phyloP scores from a whole-genome alignment of 345 rosid species.

The Bruguiera parviflora region DNA sequence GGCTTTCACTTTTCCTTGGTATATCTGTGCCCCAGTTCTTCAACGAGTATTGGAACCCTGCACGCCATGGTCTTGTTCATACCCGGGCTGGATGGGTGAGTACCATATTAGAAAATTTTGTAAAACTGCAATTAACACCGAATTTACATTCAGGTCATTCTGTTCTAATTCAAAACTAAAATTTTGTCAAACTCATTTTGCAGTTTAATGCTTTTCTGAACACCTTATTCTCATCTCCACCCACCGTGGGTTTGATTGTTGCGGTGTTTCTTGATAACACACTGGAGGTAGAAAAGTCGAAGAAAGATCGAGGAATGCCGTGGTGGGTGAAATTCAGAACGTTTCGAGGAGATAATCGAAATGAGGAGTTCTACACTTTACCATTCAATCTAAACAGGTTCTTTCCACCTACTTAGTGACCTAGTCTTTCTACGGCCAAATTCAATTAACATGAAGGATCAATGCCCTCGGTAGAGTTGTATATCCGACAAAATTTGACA shows the following conservation, averaged over 20 bases:
- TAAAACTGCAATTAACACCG: too few species aligned
- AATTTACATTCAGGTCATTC: too few species aligned
- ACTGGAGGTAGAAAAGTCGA: conserved; percentile 26
- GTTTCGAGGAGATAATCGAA: conserved; percentile 30
- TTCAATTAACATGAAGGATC: neutral
- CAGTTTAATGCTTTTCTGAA: conserved; percentile 35
- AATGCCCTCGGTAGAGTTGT: neutral
- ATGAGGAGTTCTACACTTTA: conserved; percentile 35
- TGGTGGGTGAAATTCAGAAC: conserved; percentile 33
- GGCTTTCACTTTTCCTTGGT: conserved; percentile 34
- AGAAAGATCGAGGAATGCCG: conserved; percentile 29
- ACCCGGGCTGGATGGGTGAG: conserved; percentile 34
- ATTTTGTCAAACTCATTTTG: neutral
- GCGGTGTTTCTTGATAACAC: conserved; percentile 33
- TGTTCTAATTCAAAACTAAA: neutral
- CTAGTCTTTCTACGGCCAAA: conserved; percentile 3
- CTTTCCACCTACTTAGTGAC: conserved; percentile 16
- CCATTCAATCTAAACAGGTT: conserved; percentile 34
- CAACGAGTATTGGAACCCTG: conserved; percentile 26
- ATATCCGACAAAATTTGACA: neutral
- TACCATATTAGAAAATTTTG: neutral
- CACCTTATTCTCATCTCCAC: conserved; percentile 28
- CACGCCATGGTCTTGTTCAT: conserved; percentile 27
- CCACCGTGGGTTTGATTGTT: conserved; percentile 28
- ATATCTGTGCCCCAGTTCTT: conserved; percentile 32